Percentiles rank a stretch among this genome's conserved stretches.
Conservation (phyloP, 83 land plant species). For the Picea engelmannii region DNA sequence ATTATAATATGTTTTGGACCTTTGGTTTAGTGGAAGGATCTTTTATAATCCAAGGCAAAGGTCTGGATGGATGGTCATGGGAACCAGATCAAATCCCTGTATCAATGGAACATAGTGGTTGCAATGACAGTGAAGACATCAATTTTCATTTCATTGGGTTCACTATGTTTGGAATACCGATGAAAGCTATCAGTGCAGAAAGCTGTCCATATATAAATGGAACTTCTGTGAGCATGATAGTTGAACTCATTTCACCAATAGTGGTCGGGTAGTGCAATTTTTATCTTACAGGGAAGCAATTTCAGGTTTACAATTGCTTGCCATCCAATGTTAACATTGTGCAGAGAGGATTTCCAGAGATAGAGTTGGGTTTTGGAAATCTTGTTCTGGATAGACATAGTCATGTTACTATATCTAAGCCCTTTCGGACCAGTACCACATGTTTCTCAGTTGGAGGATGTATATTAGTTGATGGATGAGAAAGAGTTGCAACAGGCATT, state of each 20-base stretch:
- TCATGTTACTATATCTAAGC: no score
- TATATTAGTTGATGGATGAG: no score
- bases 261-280: conserved; percentile 42
- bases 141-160: conserved; percentile 92
- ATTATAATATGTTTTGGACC: no score
- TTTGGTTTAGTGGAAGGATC: conserved; percentile 37
- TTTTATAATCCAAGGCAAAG: conserved; percentile 59
- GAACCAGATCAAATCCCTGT: conserved; percentile 79
- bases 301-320: conserved; percentile 49
- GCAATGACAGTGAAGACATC: conserved; percentile 90
- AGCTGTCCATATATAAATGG: conserved; percentile 67
- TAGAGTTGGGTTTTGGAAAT: no score
- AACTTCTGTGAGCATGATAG: conserved; percentile 72
- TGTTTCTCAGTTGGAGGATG: no score
- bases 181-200: conserved; percentile 83
- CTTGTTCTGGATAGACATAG: no score
- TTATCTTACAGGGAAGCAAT: conserved; percentile 50
- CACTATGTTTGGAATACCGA: conserved; percentile 70
- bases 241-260: conserved; percentile 60
- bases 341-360: no score
- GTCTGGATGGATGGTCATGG: conserved; percentile 96
- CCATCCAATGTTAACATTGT: no score
- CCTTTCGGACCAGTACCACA: no score
- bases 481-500: no score
- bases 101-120: conserved; percentile 76